Evolutionary conservation across 805 yeast genomes (phyloP), one percentile per base, ranked within the genome.

Genomic region (Candida saitoana): DNA sequence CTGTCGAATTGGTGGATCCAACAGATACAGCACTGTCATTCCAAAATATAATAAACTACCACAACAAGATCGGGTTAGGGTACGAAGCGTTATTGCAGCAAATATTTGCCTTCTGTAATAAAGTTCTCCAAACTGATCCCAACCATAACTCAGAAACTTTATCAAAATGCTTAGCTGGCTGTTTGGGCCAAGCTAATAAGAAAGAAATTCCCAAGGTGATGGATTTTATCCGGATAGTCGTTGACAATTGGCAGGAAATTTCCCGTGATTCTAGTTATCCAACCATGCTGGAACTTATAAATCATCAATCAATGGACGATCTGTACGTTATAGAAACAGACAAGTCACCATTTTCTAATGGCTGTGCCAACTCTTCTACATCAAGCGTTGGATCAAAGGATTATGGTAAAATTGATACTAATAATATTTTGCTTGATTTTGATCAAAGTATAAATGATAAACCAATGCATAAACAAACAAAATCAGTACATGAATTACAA

Each of bases 151-250:
- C 70, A 11, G 40, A 52, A 7, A 53, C 73, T 4, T 47, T 77
- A 17, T 62, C 82, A 35, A 73, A 69, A 48, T 63, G 77, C 18
- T 52, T 82, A 34, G 67, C 77, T 6, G 78, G 82, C 15, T 72
- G 83, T 11, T 49, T 84, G 24, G 73, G 82, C 42, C 82, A 82
- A 34, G 52, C 55, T n/a, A 57, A 56, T 16, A 73, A 69, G 44
- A 68, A 71, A 46, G 61, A 69, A 36, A 48, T 73, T 5, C 65
- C 75, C 5, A 68, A 82, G 14, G 79, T 82, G 1, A 67, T 71
- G 18, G 63, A 86, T 37, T 78, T 75, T 43, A 60, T 80, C 16
- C 73, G 71, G 41, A 79, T 76, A 45, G 49, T 82, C 5, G 51
- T 83, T 31, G 76, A 69, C 25, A 55, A 68, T 49, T 84, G 84